These are phyloP conservation scores for Deakozyma indianensis DNA, from an alignment of 805 yeast genomes.

Conservation along the genomic window DNA sequence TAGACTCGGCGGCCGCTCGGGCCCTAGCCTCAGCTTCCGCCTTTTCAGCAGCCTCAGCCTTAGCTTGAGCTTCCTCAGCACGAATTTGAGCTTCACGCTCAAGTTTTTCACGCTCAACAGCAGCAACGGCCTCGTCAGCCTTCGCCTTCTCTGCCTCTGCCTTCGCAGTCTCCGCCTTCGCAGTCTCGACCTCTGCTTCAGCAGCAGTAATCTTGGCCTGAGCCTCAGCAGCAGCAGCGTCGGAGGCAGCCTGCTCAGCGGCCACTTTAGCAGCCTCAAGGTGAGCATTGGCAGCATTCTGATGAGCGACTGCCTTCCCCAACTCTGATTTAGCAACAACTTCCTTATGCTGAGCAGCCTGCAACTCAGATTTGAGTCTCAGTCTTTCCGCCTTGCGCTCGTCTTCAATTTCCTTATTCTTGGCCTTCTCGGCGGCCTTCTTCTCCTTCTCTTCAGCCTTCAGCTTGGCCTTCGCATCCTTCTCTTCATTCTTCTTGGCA, in stretches of 20 bases:
- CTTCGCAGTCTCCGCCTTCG: conserved; percentile 31
- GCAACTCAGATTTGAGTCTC: neutral
- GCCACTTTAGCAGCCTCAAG: conserved; percentile 13
- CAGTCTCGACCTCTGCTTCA: conserved; percentile 14
- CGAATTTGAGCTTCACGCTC: conserved; percentile 8
- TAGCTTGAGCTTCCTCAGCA: neutral
- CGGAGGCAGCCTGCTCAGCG: conserved; percentile 11
- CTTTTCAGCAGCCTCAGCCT: conserved; percentile 10
- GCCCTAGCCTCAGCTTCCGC: conserved; percentile 9
- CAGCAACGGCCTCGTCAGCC: conserved; percentile 10
- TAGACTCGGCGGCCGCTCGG: neutral
- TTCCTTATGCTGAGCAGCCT: conserved; percentile 5
- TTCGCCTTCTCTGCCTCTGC: conserved; percentile 12
- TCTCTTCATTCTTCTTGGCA: conserved; percentile 11
- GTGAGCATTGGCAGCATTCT: conserved; percentile 15
- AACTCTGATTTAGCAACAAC: conserved; percentile 14
- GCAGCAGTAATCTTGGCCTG: conserved; percentile 14
- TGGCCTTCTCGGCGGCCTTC: conserved; percentile 2
- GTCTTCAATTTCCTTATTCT: conserved; percentile 5
- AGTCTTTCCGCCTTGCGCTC: conserved; percentile 9
- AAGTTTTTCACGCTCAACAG: conserved; percentile 11
- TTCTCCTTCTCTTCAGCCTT: conserved; percentile 7
- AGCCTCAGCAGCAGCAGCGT: conserved; percentile 12
- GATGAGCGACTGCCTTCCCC: conserved; percentile 12
- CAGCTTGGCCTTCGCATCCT: conserved; percentile 8